Percentiles rank a stretch among this genome's conserved stretches.
Evolutionary conservation across 352 stramenopile genomes (phyloP).

Genomic region (Globisporangium camurandrum): DNA sequence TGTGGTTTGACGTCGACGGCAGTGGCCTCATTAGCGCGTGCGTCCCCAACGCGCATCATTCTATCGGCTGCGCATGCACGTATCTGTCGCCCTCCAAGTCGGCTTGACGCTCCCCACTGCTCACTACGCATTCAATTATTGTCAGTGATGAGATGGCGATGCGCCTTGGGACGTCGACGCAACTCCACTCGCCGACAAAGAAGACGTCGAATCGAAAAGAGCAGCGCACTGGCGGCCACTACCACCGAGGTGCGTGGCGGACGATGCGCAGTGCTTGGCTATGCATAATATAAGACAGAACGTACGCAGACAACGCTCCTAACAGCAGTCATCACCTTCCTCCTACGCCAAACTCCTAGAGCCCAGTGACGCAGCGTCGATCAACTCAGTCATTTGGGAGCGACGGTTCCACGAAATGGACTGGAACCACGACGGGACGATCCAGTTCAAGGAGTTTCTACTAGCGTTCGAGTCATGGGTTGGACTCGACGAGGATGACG

Average conservation of each 20-base stretch:
- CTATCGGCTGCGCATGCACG: background rate
- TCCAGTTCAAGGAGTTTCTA: conserved; percentile 88
- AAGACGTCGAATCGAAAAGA: conserved; percentile 42
- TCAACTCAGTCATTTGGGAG: conserved; percentile 71
- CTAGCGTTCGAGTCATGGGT: conserved; percentile 86
- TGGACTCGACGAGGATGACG: conserved; percentile 68
- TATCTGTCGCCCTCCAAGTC: background rate
- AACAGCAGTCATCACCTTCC: too few relatives aligned
- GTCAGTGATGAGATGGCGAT: conserved; percentile 41
- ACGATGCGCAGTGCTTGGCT: too few relatives aligned
- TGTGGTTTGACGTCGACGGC: conserved; percentile 81
- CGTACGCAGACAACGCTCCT: too few relatives aligned
- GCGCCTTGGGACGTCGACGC: conserved; percentile 51
- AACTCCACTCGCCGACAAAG: conserved; percentile 72
- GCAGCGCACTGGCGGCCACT: conserved; percentile 10
- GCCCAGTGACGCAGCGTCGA: conserved; percentile 31
- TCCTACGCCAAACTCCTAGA: too few relatives aligned
- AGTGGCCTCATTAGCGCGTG: conserved; percentile 71
- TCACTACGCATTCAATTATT: background rate
- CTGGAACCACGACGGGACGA: conserved; percentile 77
- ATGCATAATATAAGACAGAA: too few relatives aligned
- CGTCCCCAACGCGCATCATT: background rate
- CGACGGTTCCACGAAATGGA: conserved; percentile 85
- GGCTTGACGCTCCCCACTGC: background rate
- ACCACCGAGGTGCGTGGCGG: conserved; percentile 5